Percentiles rank a stretch among this genome's conserved stretches.
Conservation (phyloP, 2,329 filamentous ascomycete species). For the Chaetomium olivaceum region DNA sequence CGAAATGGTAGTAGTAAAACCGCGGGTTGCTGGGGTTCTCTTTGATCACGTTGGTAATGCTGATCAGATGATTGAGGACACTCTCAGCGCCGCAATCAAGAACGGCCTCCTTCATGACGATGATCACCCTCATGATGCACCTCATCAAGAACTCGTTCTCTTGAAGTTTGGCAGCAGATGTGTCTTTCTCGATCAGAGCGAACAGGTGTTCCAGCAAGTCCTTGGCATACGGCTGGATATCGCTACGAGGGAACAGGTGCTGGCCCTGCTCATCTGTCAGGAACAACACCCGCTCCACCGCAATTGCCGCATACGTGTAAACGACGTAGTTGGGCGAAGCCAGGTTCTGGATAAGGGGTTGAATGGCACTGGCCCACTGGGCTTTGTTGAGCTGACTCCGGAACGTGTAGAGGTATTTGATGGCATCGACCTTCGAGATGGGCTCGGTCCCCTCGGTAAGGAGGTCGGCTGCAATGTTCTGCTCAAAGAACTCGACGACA, state of each 20-base stretch:
- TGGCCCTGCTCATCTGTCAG: slow-evolving; percentile 74
- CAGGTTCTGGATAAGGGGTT: slow-evolving; percentile 86
- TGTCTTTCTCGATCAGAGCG: slow-evolving; percentile 82
- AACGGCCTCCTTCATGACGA: slow-evolving; percentile 85
- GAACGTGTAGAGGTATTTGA: slow-evolving; percentile 98
- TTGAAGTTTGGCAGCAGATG: slow-evolving; percentile 86
- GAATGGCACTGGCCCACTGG: slow-evolving; percentile 88
- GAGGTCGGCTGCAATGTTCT: slow-evolving; percentile 86
- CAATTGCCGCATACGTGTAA: slow-evolving; percentile 95
- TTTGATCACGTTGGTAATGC: slow-evolving; percentile 88
- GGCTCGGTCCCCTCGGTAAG: slow-evolving; percentile 71
- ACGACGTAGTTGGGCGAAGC: slow-evolving; percentile 91
- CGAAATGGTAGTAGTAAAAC: slow-evolving; percentile 99
- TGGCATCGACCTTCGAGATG: slow-evolving; percentile 93
- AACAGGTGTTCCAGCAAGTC: slow-evolving; percentile 89
- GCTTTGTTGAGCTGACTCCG: slow-evolving; percentile 89
- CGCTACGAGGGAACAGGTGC: slow-evolving; percentile 75
- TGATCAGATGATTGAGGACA: slow-evolving; percentile 80
- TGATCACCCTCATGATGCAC: slow-evolving; percentile 95
- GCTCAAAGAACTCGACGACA: slow-evolving; percentile 93
- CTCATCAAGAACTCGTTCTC: slow-evolving; percentile 99
- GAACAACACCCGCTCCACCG: slow-evolving; percentile 89
- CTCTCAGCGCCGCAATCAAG: slow-evolving; percentile 67
- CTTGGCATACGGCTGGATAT: slow-evolving; percentile 79
- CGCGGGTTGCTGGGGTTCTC: slow-evolving; percentile 95